phyloP scores from a whole-genome alignment of 768 basidiomycete species.

The Mycena latifolia region DNA sequence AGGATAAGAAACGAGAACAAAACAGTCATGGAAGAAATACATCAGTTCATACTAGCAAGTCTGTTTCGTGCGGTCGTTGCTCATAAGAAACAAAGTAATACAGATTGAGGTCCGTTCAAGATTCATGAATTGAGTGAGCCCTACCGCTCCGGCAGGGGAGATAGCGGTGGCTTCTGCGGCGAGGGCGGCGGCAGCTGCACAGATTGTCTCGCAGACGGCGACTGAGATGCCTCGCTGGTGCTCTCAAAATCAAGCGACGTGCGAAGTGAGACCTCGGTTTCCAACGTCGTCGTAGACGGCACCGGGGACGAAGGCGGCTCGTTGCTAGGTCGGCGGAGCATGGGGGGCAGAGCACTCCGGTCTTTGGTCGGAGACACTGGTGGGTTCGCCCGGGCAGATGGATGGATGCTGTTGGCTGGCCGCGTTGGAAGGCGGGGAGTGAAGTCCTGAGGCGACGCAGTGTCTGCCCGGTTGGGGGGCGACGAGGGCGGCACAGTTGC shows the following conservation, averaged over 20 bases:
- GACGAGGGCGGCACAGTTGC: conserved; percentile 58
- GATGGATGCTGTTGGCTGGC: conserved; percentile 83
- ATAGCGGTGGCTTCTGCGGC: conserved; percentile 12
- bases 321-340: conserved; percentile 34
- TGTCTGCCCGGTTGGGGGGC: conserved; percentile 37
- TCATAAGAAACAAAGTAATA: conserved; percentile 25
- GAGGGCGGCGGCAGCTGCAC: conserved; percentile 27
- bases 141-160: conserved; percentile 26
- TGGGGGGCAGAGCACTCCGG: conserved; percentile 29
- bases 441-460: conserved; percentile 71
- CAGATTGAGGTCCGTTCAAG: conserved; percentile 1
- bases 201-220: conserved; percentile 31
- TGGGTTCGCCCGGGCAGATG: conserved; percentile 71
- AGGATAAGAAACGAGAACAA: not conserved
- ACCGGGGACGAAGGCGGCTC: conserved; percentile 32
- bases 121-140: not conserved
- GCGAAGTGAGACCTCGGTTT: conserved; percentile 30
- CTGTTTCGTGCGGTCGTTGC: conserved; percentile 29
- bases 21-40: conserved; percentile 17
- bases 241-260: conserved; percentile 33
- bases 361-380: conserved; percentile 60
- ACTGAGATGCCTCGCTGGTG: conserved; percentile 28
- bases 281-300: conserved; percentile 31
- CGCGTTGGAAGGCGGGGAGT: conserved; percentile 77
- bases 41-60: conserved; percentile 28